A percentile compares a stretch with the other conserved stretches of the same genome.
These are phyloP conservation scores for Mycena rosella DNA, from an alignment of 768 basidiomycete genomes.

Conservation along the genomic window DNA sequence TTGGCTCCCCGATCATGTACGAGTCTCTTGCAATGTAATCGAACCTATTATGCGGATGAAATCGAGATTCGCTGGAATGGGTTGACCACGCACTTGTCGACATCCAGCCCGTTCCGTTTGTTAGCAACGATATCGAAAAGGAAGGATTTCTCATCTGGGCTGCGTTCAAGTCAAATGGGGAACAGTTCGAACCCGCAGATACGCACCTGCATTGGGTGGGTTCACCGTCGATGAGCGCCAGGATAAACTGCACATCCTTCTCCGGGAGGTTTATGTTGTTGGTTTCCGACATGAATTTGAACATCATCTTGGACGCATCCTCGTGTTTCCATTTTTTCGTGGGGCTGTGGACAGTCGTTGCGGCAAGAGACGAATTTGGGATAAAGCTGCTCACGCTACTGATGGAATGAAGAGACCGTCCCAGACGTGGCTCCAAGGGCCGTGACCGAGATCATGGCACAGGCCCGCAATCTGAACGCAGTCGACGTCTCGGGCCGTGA, in stretches of 20 bases:
- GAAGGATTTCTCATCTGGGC: slow-evolving; percentile 71
- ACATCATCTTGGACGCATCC: slow-evolving; percentile 86
- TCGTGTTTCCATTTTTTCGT: slow-evolving; percentile 78
- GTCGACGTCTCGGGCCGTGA: slow-evolving; percentile 77
- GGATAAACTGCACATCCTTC: slow-evolving; percentile 72
- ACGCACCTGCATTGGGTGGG: slow-evolving; percentile 60
- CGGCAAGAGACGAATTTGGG: slow-evolving; percentile 22
- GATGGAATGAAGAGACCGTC: slow-evolving; percentile 78
- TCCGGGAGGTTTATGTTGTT: slow-evolving; percentile 63
- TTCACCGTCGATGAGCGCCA: slow-evolving; percentile 84
- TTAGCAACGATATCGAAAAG: slow-evolving; percentile 91
- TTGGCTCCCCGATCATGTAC: slow-evolving; percentile 75
- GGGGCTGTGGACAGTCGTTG: slow-evolving; percentile 50
- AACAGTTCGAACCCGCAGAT: neutral
- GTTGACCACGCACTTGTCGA: slow-evolving; percentile 74
- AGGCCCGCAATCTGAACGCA: slow-evolving; percentile 87
- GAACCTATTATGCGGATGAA: slow-evolving; percentile 59
- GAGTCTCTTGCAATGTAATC: slow-evolving; percentile 87
- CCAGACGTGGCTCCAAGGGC: slow-evolving; percentile 91
- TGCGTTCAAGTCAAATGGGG: slow-evolving; percentile 21
- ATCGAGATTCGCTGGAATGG: neutral
- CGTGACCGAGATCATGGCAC: slow-evolving; percentile 89
- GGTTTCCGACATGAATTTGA: slow-evolving; percentile 72
- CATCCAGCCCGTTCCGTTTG: slow-evolving; percentile 84
- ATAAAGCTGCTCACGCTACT: slow-evolving; percentile 61